These are phyloP conservation scores for Lachnellula willkommii DNA, from an alignment of 2,329 filamentous ascomycete genomes.

Conservation along the genomic window DNA sequence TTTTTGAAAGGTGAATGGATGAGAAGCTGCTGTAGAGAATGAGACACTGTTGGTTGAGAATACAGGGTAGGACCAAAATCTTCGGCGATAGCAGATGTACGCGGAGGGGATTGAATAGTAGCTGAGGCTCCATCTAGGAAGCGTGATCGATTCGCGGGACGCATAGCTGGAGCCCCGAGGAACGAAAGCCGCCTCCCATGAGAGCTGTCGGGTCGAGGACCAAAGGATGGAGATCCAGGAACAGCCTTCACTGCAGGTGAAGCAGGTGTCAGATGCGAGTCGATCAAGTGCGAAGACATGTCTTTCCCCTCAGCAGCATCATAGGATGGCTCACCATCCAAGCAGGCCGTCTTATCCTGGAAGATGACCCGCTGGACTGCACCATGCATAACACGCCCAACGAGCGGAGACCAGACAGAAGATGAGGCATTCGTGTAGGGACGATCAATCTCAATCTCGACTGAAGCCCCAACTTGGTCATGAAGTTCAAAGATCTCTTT, in stretches of 20 bases:
- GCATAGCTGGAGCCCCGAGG: conserved; percentile 29
- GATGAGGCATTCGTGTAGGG: conserved; percentile 54
- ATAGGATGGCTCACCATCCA: conserved; percentile 60
- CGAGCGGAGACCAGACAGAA: conserved; percentile 64
- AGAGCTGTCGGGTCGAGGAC: conserved; percentile 33
- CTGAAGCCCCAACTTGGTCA: conserved; percentile 65
- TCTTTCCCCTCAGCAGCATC: conserved; percentile 60
- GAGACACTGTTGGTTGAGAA: conserved; percentile 46
- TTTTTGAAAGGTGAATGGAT: conserved; percentile 81
- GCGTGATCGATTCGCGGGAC: conserved; percentile 33
- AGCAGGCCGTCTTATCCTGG: conserved; percentile 66
- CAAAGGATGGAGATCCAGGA: conserved; percentile 27
- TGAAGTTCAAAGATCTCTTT: conserved; percentile 79
- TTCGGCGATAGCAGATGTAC: conserved; percentile 33
- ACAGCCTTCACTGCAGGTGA: conserved; percentile 53
- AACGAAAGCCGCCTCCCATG: conserved; percentile 33
- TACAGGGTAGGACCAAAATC: conserved; percentile 44
- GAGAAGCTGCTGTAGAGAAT: conserved; percentile 67
- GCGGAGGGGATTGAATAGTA: conserved; percentile 30
- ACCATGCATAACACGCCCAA: conserved; percentile 62
- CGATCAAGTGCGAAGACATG: conserved; percentile 63
- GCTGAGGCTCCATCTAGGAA: conserved; percentile 34
- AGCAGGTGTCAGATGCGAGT: conserved; percentile 37
- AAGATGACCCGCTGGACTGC: conserved; percentile 72
- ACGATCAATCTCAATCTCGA: conserved; percentile 73